Evolutionary conservation across 73 alveolate genomes (phyloP).

Genomic region (Urostyla sp.): DNA sequence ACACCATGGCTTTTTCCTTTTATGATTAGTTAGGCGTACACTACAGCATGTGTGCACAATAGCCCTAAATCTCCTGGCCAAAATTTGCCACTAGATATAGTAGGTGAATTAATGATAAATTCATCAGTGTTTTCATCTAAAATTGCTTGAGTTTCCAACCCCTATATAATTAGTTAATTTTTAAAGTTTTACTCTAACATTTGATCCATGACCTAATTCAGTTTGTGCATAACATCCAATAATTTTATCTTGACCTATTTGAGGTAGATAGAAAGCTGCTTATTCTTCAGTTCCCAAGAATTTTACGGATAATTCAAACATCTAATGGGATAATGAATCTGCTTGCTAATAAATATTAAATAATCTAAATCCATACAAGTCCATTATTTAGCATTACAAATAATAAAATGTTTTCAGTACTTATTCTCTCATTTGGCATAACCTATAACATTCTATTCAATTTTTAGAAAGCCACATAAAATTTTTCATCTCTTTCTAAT

Average conservation of each 20-base stretch:
- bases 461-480: slow-evolving; percentile 13
- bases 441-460: slow-evolving; percentile 21
- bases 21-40: slow-evolving; percentile 82
- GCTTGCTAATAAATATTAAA: neutral
- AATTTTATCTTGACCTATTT: slow-evolving; percentile 22
- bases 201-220: slow-evolving; percentile 93
- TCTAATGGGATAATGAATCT: slow-evolving; percentile 38
- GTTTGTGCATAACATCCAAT: slow-evolving; percentile 85
- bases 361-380: slow-evolving; percentile 3
- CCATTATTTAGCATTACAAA: slow-evolving; percentile 3
- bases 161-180: neutral
- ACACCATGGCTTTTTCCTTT: slow-evolving; percentile 85
- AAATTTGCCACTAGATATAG: slow-evolving; percentile 79
- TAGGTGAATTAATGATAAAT: slow-evolving; percentile 80
- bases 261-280: slow-evolving; percentile 36
- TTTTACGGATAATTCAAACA: slow-evolving; percentile 58
- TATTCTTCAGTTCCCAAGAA: slow-evolving; percentile 67
- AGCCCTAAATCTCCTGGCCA: slow-evolving; percentile 91
- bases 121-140: slow-evolving; percentile 76
- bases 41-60: slow-evolving; percentile 76
- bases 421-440: slow-evolving; percentile 2
- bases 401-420: neutral
- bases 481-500: slow-evolving; percentile 56
- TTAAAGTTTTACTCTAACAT: slow-evolving; percentile 65
- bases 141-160: slow-evolving; percentile 80